Base-by-base conservation (phyloP, 75 land plant genomes). In the Azolla pinnata region DNA sequence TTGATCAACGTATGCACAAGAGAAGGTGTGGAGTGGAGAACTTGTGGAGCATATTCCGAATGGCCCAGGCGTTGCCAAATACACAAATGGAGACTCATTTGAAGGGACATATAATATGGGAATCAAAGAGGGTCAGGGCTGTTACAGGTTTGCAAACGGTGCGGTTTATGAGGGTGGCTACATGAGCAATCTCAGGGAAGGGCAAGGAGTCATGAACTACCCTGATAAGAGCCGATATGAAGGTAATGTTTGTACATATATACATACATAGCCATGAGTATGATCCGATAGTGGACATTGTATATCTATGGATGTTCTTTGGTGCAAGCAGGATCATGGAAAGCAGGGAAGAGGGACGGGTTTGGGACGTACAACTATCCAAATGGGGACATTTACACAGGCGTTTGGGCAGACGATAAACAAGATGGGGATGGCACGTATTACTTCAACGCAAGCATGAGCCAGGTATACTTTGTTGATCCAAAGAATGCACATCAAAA, bases 401-500 rank as follows among this genome's bases (percentile, higher is more conserved):
- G 75, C 27, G 70, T 66, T 31, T 72, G 75, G 75, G 53, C 59
- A 31, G 33, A 59, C 27, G 61, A 64, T 33, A n/a, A 57, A 31
- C 25, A 45, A 60, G 70, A 72, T 72, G 75, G 75, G 40, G 29
- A 59, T 27, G 75, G 75, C 23, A 72, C 69, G 50, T 72, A 72
- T 51, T 72, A 67, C 61, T 72, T 72, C 54, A 54, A 59, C 26
- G 61, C 42, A n/a, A 72, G 69, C 67, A 72, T 72, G 75, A 60
- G 70, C 69, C 75, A 72, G 60, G 75, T 72, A 65, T 53, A 25
- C 19, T n/a, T n/a, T n/a, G n/a, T n/a, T n/a, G n/a, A n/a, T n/a
- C n/a, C n/a, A n/a, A n/a, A n/a, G n/a, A n/a, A n/a, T n/a, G n/a
- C n/a, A n/a, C n/a, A n/a, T n/a, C n/a, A n/a, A n/a, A n/a, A n/a